phyloP scores from a whole-genome alignment of 805 yeast genomes.

The Yarrowia sp. region DNA sequence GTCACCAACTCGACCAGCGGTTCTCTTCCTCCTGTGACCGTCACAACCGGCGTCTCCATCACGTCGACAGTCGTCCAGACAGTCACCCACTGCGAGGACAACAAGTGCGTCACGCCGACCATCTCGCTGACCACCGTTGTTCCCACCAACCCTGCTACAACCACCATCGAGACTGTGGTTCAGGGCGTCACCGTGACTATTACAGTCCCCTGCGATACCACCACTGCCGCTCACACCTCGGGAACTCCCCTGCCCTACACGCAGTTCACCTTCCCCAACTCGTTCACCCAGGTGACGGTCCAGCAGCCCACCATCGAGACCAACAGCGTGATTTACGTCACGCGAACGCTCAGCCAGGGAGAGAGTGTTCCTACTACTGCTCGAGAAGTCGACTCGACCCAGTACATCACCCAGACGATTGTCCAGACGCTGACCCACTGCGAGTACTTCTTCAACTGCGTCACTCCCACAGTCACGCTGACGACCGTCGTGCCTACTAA shows the following conservation, averaged over 20 bases:
- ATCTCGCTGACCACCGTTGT: constrained; percentile 22
- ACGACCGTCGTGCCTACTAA: constrained; percentile 8
- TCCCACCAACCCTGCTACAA: constrained; percentile 17
- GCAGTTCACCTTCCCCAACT: too few species aligned
- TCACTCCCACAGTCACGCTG: constrained; percentile 2
- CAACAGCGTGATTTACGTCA: too few species aligned
- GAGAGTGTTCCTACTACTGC: too few species aligned
- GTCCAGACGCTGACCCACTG: constrained; percentile 10
- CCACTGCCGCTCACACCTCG: not conserved
- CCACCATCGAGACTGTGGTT: not conserved
- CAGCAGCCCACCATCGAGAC: not conserved
- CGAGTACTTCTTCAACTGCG: not conserved
- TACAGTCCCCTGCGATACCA: constrained; percentile 23
- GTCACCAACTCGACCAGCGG: too few species aligned
- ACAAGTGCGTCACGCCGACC: constrained; percentile 20
- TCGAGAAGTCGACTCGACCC: too few species aligned
- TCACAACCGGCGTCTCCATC: not conserved
- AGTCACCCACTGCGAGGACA: constrained; percentile 3
- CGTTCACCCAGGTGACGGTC: too few species aligned
- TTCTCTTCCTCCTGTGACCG: not conserved
- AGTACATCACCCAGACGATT: constrained; percentile 5
- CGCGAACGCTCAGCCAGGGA: too few species aligned
- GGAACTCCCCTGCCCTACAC: too few species aligned
- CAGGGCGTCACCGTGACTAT: constrained; percentile 14
- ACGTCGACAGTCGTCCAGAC: constrained; percentile 18